phyloP scores from a whole-genome alignment of 305 asterid species.

The Andrographis paniculata region DNA sequence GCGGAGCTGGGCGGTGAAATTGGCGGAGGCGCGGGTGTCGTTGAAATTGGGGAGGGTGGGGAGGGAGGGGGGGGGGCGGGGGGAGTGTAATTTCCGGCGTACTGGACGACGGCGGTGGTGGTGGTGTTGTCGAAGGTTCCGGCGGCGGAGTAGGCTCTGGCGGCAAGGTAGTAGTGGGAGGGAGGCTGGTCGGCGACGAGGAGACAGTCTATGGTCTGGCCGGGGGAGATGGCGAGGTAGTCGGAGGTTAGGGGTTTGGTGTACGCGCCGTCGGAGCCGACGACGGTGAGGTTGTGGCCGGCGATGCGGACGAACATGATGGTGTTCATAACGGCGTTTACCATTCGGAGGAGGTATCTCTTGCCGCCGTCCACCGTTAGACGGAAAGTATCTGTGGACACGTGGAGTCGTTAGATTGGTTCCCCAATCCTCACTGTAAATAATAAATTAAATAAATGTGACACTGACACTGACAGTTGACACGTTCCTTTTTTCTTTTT shows the following conservation, averaged over 20 bases:
- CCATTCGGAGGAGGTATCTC: constrained; percentile 3
- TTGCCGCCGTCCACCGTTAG: neutral
- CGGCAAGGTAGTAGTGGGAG: constrained; percentile 42
- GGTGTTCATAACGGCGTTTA: constrained; percentile 24
- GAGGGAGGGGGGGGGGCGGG: constrained; percentile 30
- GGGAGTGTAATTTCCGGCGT: constrained; percentile 27
- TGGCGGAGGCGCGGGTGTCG: constrained; percentile 27
- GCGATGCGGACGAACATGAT: constrained; percentile 41
- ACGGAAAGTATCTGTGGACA: neutral
- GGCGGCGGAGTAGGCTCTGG: constrained; percentile 22
- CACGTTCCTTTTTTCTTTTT: too few relatives aligned
- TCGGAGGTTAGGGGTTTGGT: constrained; percentile 26
- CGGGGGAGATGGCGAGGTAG: constrained; percentile 43
- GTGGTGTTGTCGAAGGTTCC: constrained; percentile 30
- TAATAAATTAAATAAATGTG: too few relatives aligned
- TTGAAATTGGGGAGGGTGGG: constrained; percentile 32
- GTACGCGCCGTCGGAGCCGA: constrained; percentile 45
- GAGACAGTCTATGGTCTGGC: constrained; percentile 42
- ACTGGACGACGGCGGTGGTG: constrained; percentile 40
- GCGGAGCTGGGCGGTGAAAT: constrained; percentile 28
- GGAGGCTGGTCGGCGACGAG: constrained; percentile 33
- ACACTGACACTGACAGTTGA: too few relatives aligned
- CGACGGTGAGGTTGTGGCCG: constrained; percentile 33
- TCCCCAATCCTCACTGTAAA: too few relatives aligned
- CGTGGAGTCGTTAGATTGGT: too few relatives aligned